Evolutionary conservation across 2,329 filamentous ascomycete genomes (phyloP), one percentile per base, ranked within the genome.

Genomic region (Bipolaris sorokiniana): DNA sequence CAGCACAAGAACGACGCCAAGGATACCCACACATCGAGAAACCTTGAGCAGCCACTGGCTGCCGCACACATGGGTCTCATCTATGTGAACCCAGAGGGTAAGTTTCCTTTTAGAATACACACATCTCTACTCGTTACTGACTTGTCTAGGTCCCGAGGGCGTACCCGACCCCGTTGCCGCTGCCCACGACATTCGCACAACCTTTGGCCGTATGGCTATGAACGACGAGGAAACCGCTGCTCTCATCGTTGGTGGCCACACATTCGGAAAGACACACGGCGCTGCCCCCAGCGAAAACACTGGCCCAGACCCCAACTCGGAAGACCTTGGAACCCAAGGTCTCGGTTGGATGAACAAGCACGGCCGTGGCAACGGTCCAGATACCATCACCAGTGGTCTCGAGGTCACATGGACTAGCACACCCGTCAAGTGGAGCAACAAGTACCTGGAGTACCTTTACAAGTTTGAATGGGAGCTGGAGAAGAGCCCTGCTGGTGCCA

Each of bases 201-300:
- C 90, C 16, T 93, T 92, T 66, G 82, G 82, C 62, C 89, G 89
- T 74, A 92, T 93, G 90, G 90, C 87, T 60, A 92, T 93, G 90
- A 86, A 90, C 72, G 89, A 92, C 72, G 87, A 90, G 77, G 90
- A 93, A 81, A 93, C 90, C 0, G 90, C 90, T 51, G 90, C 90
- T 13, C 80, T 93, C 44, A 92, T 93, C 72, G 88, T 88, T 37
- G 90, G 90, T 71, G 90, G 90, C 37, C 90, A 93, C 81, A 83
- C 86, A 23, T 91, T 93, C 67, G 90, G 90, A 69, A 93, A 93
- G 84, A 91, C 89, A 0, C 90, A 93, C 77, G 90, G 90, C 67
- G 90, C 90, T 31, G 89, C 79, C 54, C 79, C 86, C 15, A 78
- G 82, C 16, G 83, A 84, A 61, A 83, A 91, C 67, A 82, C 91